Evolutionary conservation across 2,329 filamentous ascomycete genomes (phyloP), one percentile per base, ranked within the genome.

Genomic region (Nemania serpens): DNA sequence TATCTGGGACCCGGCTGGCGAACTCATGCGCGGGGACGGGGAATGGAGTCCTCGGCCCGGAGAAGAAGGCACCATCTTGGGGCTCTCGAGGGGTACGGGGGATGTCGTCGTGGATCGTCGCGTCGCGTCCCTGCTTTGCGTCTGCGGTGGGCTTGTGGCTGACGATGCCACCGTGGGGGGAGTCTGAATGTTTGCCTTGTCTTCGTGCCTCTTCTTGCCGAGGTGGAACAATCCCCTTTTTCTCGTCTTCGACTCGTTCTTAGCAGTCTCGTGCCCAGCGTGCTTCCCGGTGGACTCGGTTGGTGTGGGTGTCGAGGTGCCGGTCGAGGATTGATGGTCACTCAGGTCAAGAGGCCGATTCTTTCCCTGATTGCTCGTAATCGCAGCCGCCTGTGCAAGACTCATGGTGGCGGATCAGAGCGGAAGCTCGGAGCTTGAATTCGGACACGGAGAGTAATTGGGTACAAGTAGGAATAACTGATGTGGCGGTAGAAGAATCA

Each of bases 1-100:
- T 70, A 98, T 97, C 69, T 89, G 87, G 4, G 87, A 89, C 29
- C 84, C 83, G 11, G 92, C 91, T 13, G 93, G 91, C 18, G 92
- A 96, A 55, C 89, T 85, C 46, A 93, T 77, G 50, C 90, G 84
- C 4, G 92, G 89, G 9, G 92, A 94, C 10, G 85, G 84, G 12
- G 89, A 88, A 68, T 81, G 81, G 46, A 91, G 77, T 53, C 84
- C 85, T 59, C 87, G 85, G 61, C 79, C 81, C 3, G 91, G 90
- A 2, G 90, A 92, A 0, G 86, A 80, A 13, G 88, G 85, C 11
- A 81, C 74, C 48, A 77, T 75, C 69, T 79, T 75, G 67, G 78
- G 71, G 67, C 79, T 71, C 65, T 83, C 77, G 66, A 75, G 72
- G 59, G 75, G 75, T 20, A 75, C 70, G 47, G 78, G 77, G 53